Conservation (phyloP, 768 basidiomycete genomes). For the Panaeolus papilionaceus region DNA sequence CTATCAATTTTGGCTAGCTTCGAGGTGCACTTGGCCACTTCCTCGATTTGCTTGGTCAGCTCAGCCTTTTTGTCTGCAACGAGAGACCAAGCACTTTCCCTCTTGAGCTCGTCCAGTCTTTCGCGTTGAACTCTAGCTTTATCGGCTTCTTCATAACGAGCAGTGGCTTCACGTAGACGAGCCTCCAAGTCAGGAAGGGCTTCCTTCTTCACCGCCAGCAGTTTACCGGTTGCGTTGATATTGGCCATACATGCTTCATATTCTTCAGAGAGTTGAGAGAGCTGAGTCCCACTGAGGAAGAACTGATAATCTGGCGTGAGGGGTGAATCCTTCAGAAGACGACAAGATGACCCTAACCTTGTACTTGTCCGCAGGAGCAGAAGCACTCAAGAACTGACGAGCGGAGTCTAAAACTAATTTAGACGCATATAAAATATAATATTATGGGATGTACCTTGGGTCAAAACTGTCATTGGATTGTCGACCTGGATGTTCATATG, state of each 20-base stretch:
- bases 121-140: constrained; percentile 75
- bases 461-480: constrained; percentile 94
- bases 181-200: constrained; percentile 78
- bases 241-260: constrained; percentile 81
- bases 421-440: background rate
- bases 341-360: constrained; percentile 53
- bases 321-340: background rate
- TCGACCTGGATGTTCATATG: constrained; percentile 98
- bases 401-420: constrained; percentile 55
- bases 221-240: constrained; percentile 69
- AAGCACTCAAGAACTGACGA: constrained; percentile 84
- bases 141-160: constrained; percentile 73
- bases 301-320: constrained; percentile 56
- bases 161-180: constrained; percentile 59
- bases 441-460: constrained; percentile 60
- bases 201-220: constrained; percentile 74
- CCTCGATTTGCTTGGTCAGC: constrained; percentile 43
- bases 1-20: constrained; percentile 47
- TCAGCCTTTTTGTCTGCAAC: constrained; percentile 75
- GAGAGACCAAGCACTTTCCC: constrained; percentile 89
- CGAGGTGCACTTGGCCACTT: constrained; percentile 39
- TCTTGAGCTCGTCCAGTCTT: constrained; percentile 73
- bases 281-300: constrained; percentile 93
- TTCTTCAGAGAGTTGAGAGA: constrained; percentile 85
- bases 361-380: constrained; percentile 86